These are phyloP conservation scores for Aegilops tauschii DNA, from an alignment of 176 grass and related monocot species.

Conservation along the genomic window DNA sequence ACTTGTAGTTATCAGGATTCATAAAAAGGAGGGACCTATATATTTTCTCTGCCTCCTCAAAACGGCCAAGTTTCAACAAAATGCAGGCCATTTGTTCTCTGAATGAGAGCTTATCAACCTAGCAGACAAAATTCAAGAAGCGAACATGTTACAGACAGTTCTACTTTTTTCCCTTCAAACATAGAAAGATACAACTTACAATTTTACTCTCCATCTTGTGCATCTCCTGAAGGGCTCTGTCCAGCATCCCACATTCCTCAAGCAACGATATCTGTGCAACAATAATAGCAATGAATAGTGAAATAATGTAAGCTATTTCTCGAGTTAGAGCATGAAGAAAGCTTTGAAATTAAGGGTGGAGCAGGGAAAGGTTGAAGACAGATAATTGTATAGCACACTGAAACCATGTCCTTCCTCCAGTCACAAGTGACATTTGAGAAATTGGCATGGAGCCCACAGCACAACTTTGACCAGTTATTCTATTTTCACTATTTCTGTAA, in stretches of 20 bases:
- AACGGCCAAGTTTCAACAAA: slow-evolving; percentile 66
- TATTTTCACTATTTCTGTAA: neutral
- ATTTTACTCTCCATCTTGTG: slow-evolving; percentile 86
- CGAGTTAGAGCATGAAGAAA: neutral
- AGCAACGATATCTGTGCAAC: slow-evolving; percentile 77
- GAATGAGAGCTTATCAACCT: slow-evolving; percentile 92
- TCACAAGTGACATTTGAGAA: slow-evolving; percentile 1
- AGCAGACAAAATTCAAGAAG: slow-evolving; percentile 40
- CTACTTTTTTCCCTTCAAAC: neutral
- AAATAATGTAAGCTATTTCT: neutral
- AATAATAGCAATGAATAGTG: slow-evolving; percentile 22
- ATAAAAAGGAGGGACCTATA: slow-evolving; percentile 89
- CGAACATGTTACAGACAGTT: neutral
- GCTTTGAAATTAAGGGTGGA: neutral
- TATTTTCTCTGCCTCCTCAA: slow-evolving; percentile 80
- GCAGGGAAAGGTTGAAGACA: neutral
- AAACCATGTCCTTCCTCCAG: neutral
- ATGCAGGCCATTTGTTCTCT: slow-evolving; percentile 95
- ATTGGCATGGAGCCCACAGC: neutral
- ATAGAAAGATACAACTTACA: slow-evolving; percentile 43
- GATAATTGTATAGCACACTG: neutral
- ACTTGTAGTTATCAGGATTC: slow-evolving; percentile 99
- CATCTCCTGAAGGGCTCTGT: slow-evolving; percentile 87
- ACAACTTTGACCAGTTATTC: neutral
- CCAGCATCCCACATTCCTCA: slow-evolving; percentile 85